Percentiles rank a stretch among this genome's conserved stretches.
Evolutionary conservation across 352 stramenopile species (phyloP).

Genomic region (Phytophthora foliorum): DNA sequence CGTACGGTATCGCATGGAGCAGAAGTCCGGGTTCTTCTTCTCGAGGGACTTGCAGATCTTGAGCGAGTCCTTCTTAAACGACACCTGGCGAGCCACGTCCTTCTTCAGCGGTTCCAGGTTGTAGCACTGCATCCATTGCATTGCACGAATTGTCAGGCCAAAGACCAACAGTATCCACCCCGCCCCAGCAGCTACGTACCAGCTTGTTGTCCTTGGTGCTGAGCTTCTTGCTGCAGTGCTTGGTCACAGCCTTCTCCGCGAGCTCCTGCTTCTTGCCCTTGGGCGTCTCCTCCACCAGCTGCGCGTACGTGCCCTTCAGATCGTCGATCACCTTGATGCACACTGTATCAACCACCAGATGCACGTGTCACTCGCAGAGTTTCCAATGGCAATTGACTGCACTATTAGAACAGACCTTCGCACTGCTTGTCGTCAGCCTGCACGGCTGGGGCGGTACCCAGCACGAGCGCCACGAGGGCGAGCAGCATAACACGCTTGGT

Average conservation of each 20-base stretch:
- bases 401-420: conserved; percentile 75
- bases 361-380: neutral
- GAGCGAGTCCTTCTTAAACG: conserved; percentile 93
- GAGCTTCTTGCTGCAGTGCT: conserved; percentile 88
- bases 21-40: conserved; percentile 96
- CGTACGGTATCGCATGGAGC: conserved; percentile 94
- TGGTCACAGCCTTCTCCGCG: conserved; percentile 85
- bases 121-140: conserved; percentile 88
- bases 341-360: conserved; percentile 56
- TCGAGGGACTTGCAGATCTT: conserved; percentile 95
- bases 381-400: conserved; percentile 6
- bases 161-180: neutral
- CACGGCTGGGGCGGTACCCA: conserved; percentile 40
- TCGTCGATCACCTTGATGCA: conserved; percentile 94
- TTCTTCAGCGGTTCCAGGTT: conserved; percentile 95
- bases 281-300: conserved; percentile 74
- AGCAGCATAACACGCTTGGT: conserved; percentile 71
- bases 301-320: conserved; percentile 77
- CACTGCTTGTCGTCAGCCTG: conserved; percentile 85
- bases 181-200: conserved; percentile 40
- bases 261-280: conserved; percentile 85
- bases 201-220: conserved; percentile 94
- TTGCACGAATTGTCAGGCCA: conserved; percentile 3
- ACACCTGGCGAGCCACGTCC: conserved; percentile 93
- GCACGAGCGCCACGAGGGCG: conserved; percentile 72